Evolutionary conservation across 176 grass and related monocot genomes (phyloP), one percentile per base, ranked within the genome.

Genomic region (Rhynchospora tenuis): DNA sequence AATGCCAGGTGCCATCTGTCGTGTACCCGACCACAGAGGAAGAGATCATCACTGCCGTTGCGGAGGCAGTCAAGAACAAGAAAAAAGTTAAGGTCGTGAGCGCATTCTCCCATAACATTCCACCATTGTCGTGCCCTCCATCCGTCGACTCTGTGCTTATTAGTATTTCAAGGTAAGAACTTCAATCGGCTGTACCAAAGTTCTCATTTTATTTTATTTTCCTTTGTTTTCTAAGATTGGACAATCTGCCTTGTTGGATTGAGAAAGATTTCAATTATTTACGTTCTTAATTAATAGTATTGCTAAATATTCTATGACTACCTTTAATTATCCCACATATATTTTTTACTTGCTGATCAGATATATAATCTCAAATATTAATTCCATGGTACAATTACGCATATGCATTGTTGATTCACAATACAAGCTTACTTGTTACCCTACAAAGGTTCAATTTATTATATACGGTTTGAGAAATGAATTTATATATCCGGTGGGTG

Each of bases 81-180:
- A 44, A 81, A 38, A 85, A 73, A 9, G 83, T 90, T 52, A 98
- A 93, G 84, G 95, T 74, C 19, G 90, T 88, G 44, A 98, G 85
- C 55, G 95, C 86, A 43, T 98, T 94, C 81, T 88, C 92, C 3
- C 92, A 94, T 85, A 94, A 85, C 71, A 97, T 97, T 55, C 94
- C 94, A 3, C 93, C 88, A 76, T 82, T 94, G 3, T 88, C 90
- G 16, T 94, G 94, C 83, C 94, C 94, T 64, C 86, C 52, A 10
- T 73, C 61, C 43, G 58, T 45, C 17, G 38, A 78, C 62, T 88
- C 87, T 26, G 47, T 84, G 50, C 71, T 81, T 46, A 84, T 88
- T 20, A 81, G 82, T 73, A 88, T 82, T 5, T 81, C 87, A 44
- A 84, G 46, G 82, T 88, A 78, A 75, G 6, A 7, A 75, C 6